Conservation (phyloP, 306 rosid genomes). For the Heteromeles arbutifolia region DNA sequence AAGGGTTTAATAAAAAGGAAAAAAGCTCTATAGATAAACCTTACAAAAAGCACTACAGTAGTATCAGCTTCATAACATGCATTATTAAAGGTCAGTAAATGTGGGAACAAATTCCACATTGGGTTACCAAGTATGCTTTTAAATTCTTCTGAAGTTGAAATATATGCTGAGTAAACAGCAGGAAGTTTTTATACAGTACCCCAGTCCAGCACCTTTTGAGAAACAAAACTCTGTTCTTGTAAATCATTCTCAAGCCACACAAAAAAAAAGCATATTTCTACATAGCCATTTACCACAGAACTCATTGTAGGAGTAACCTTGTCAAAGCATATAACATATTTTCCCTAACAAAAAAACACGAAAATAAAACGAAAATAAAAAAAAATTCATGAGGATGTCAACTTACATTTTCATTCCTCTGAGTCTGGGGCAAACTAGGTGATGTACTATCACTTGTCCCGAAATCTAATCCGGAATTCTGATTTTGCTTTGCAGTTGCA, state of each 20-base stretch:
- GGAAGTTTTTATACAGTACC: background rate
- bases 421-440: conserved; percentile 31
- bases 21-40: background rate
- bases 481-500: conserved; percentile 74
- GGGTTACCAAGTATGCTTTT: background rate
- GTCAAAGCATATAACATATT: background rate
- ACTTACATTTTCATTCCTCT: conserved; percentile 43
- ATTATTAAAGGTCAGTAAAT: background rate
- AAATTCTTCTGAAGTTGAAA: background rate
- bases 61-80: background rate
- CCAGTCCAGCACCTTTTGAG: background rate
- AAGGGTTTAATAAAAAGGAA: background rate
- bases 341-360: background rate
- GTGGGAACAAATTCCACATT: background rate
- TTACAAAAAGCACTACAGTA: background rate
- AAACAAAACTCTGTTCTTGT: background rate
- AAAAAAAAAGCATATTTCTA: background rate
- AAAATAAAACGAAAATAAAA: background rate
- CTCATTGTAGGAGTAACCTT: background rate
- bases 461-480: conserved; percentile 38
- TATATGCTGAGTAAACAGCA: background rate
- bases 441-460: conserved; percentile 33
- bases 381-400: background rate
- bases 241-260: background rate
- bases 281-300: background rate